Evolutionary conservation across 1,284 basidiomycete species (phyloP).

Genomic region (Golubevia pallescens): DNA sequence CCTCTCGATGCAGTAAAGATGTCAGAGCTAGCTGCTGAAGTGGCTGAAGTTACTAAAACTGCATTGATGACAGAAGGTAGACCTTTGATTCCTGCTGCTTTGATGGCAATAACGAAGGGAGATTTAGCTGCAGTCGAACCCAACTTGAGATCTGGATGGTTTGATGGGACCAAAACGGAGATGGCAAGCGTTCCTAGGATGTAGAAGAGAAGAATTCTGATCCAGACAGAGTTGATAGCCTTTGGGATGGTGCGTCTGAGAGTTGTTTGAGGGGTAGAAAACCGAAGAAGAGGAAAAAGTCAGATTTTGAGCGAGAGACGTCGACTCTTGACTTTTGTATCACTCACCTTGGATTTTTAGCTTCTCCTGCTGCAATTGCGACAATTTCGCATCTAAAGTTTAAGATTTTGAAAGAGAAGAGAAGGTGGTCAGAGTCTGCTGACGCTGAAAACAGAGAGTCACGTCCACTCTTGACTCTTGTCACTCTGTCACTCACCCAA

Average conservation of each 20-base stretch:
- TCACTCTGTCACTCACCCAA: no score
- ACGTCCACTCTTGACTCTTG: no score
- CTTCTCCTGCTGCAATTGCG: conserved; percentile 51
- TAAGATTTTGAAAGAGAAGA: no score
- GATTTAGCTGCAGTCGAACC: conserved; percentile 27
- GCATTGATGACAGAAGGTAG: conserved; percentile 83
- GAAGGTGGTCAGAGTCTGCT: no score
- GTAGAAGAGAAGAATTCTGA: conserved; percentile 54
- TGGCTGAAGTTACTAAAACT: conserved; percentile 80
- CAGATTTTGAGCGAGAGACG: background rate
- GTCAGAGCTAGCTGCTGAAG: conserved; percentile 83
- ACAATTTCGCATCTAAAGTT: conserved; percentile 50
- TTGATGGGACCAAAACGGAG: conserved; percentile 41
- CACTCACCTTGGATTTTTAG: conserved; percentile 44
- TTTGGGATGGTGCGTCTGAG: conserved; percentile 25
- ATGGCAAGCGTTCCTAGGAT: conserved; percentile 48
- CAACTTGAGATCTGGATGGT: conserved; percentile 23
- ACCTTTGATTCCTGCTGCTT: conserved; percentile 75
- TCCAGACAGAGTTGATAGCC: conserved; percentile 50
- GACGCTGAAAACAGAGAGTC: no score
- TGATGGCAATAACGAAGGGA: conserved; percentile 64
- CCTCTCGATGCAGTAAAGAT: conserved; percentile 71
- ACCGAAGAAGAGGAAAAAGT: background rate
- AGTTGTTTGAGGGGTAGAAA: conserved; percentile 9
- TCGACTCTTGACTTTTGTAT: conserved; percentile 21